Evolutionary conservation across 2,329 filamentous ascomycete species (phyloP).

Genomic region (Coniella lustricola): DNA sequence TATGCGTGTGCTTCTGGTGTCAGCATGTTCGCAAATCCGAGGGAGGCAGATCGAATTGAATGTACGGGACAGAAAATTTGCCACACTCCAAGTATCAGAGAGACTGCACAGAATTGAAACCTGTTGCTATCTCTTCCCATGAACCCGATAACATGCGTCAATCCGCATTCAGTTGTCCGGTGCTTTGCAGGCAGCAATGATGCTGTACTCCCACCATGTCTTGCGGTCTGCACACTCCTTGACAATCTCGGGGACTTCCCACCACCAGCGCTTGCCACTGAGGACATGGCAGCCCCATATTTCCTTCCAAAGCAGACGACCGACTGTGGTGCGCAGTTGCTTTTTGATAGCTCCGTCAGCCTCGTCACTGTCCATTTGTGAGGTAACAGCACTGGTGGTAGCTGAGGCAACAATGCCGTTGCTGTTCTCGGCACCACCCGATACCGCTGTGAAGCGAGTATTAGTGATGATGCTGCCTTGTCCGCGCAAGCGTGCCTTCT

Average conservation of each 20-base stretch:
- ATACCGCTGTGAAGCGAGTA: slow-evolving; percentile 42
- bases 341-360: slow-evolving; percentile 10
- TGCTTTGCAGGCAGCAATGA: slow-evolving; percentile 49
- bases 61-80: too few relatives aligned
- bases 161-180: slow-evolving; percentile 8
- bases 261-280: slow-evolving; percentile 48
- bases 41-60: too few relatives aligned
- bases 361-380: slow-evolving; percentile 1
- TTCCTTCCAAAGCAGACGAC: slow-evolving; percentile 53
- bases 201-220: slow-evolving; percentile 53
- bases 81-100: too few relatives aligned
- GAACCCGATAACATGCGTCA: not conserved
- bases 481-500: slow-evolving; percentile 44
- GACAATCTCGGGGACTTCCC: slow-evolving; percentile 49
- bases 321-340: slow-evolving; percentile 42
- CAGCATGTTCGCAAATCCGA: too few relatives aligned
- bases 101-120: too few relatives aligned
- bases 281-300: slow-evolving; percentile 50
- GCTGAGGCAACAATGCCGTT: not conserved
- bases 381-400: slow-evolving; percentile 17
- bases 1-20: too few relatives aligned
- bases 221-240: slow-evolving; percentile 47
- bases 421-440: slow-evolving; percentile 3
- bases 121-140: not conserved
- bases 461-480: slow-evolving; percentile 40